Percentiles rank a stretch among this genome's conserved stretches.
Evolutionary conservation across 345 rosid species (phyloP).

Genomic region (Eucalyptus sp.): DNA sequence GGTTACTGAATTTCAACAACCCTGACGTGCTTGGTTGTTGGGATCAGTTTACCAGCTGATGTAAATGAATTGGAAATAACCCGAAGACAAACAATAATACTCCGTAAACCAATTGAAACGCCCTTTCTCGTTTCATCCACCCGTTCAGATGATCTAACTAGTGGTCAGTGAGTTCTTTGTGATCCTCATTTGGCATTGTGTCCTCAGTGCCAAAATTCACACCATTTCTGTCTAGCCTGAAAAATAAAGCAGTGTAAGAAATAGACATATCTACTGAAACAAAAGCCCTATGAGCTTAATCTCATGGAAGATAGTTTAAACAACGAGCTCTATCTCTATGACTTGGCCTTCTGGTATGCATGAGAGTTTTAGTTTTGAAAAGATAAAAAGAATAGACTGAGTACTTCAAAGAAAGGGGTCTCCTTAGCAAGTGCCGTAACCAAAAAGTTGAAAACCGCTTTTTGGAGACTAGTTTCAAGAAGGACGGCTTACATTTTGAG

Average conservation of each 20-base stretch:
- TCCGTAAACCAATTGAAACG: not conserved
- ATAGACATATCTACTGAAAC: not conserved
- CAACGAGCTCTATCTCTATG: not conserved
- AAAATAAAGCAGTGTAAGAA: not conserved
- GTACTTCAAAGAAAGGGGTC: too few species aligned
- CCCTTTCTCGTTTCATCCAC: not conserved
- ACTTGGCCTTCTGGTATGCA: not conserved
- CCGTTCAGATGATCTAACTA: not conserved
- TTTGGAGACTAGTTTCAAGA: too few species aligned
- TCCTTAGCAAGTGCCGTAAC: too few species aligned
- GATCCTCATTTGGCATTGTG: conserved; percentile 63
- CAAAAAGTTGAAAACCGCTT: too few species aligned
- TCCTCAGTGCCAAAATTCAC: conserved; percentile 62
- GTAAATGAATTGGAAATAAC: conserved; percentile 80
- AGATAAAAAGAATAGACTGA: too few species aligned
- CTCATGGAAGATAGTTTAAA: not conserved
- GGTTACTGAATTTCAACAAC: conserved; percentile 68
- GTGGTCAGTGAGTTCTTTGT: conserved; percentile 33
- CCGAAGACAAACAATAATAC: conserved; percentile 14
- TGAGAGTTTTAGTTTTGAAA: too few species aligned
- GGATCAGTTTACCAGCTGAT: conserved; percentile 83
- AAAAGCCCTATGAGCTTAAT: not conserved
- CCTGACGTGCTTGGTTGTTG: conserved; percentile 72
- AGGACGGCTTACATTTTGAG: too few species aligned
- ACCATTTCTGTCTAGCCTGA: conserved; percentile 51